These are phyloP conservation scores for Pythium aquatile DNA, from an alignment of 352 stramenopile genomes.

Conservation along the genomic window DNA sequence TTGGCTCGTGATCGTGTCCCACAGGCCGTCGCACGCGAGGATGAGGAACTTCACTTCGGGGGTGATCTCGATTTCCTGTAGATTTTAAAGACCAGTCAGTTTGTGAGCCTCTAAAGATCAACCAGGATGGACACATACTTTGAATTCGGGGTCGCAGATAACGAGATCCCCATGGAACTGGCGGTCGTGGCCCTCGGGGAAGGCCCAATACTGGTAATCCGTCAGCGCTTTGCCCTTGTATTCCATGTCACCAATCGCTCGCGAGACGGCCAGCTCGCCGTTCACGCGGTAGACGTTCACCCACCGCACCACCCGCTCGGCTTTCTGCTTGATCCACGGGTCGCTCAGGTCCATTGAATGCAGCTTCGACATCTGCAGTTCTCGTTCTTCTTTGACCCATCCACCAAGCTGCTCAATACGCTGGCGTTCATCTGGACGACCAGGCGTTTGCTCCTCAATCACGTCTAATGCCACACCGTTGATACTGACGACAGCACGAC, in stretches of 20 bases:
- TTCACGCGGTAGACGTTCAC: slow-evolving; percentile 89
- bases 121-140: slow-evolving; percentile 24
- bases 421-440: slow-evolving; percentile 62
- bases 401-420: slow-evolving; percentile 74
- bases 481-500: slow-evolving; percentile 81
- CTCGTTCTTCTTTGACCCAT: slow-evolving; percentile 82
- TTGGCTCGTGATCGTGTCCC: slow-evolving; percentile 92
- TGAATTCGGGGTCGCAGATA: slow-evolving; percentile 83
- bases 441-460: slow-evolving; percentile 86
- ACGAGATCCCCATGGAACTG: slow-evolving; percentile 86
- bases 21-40: slow-evolving; percentile 91
- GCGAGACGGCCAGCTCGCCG: slow-evolving; percentile 90
- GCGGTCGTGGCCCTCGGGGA: slow-evolving; percentile 76
- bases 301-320: slow-evolving; percentile 79
- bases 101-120: too few relatives aligned
- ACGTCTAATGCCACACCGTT: slow-evolving; percentile 79
- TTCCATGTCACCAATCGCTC: slow-evolving; percentile 90
- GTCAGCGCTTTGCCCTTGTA: slow-evolving; percentile 84
- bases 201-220: slow-evolving; percentile 84
- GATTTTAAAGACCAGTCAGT: neutral
- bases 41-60: slow-evolving; percentile 91
- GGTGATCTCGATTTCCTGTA: slow-evolving; percentile 85
- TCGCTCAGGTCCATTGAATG: slow-evolving; percentile 89
- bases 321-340: slow-evolving; percentile 79
- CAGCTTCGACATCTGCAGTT: slow-evolving; percentile 86